Percentiles rank a stretch among this genome's conserved stretches.
Conservation (phyloP, 345 rosid genomes). For the Gossypium herbaceum region DNA sequence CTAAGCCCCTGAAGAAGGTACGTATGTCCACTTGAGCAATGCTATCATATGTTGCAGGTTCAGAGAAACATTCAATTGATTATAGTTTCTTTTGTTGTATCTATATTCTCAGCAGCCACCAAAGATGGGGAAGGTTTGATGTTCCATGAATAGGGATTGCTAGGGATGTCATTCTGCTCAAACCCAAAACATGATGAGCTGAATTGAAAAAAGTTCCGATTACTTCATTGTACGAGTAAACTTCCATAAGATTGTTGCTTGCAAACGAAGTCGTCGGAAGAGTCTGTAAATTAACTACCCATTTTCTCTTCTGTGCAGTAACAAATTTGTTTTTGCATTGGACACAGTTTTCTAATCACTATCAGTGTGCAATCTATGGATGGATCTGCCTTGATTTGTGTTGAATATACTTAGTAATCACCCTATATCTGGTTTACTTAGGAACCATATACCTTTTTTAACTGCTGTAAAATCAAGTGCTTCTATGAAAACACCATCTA, state of each 20-base stretch:
- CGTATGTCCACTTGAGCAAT: not conserved
- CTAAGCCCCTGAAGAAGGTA: slow-evolving; percentile 66
- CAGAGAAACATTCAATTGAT: not conserved
- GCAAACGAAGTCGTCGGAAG: not conserved
- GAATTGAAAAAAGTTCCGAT: slow-evolving; percentile 2
- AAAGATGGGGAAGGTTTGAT: slow-evolving; percentile 33
- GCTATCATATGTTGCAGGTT: not conserved
- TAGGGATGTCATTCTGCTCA: not conserved
- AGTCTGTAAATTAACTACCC: slow-evolving; percentile 18
- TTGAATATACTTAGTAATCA: slow-evolving; percentile 18
- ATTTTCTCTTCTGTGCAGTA: slow-evolving; percentile 18
- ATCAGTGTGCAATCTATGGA: slow-evolving; percentile 1
- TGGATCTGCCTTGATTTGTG: slow-evolving; percentile 11
- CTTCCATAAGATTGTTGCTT: not conserved
- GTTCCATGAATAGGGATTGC: not conserved
- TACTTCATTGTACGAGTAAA: not conserved
- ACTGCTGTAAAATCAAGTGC: not conserved
- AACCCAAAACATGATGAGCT: slow-evolving; percentile 19
- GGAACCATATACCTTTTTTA: not conserved
- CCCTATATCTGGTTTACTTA: not conserved
- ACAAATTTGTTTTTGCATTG: not conserved
- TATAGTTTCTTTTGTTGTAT: slow-evolving; percentile 9
- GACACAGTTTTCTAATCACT: not conserved
- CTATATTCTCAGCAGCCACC: slow-evolving; percentile 37
- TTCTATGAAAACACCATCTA: not conserved